phyloP scores from a whole-genome alignment of 768 basidiomycete species.

The Multifurca ochricompacta region DNA sequence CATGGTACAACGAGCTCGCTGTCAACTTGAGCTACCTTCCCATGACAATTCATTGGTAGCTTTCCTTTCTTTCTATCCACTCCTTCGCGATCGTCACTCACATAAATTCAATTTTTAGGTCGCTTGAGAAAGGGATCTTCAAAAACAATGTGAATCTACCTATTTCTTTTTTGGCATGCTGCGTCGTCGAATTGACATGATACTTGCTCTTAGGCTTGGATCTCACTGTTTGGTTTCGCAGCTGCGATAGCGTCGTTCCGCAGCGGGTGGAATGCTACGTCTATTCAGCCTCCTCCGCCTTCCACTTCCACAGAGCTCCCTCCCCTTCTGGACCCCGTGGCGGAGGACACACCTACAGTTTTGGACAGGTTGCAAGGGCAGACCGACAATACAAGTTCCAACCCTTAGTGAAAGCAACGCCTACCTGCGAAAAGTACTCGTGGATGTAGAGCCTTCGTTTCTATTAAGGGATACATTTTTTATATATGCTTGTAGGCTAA shows the following conservation, averaged over 20 bases:
- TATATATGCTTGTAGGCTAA: neutral
- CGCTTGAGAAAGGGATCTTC: slow-evolving; percentile 19
- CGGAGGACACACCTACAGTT: neutral
- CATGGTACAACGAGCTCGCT: slow-evolving; percentile 63
- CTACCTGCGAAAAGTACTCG: no score
- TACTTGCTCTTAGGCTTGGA: neutral
- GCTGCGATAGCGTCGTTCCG: slow-evolving; percentile 18
- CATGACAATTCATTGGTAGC: slow-evolving; percentile 76
- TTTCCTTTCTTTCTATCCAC: slow-evolving; percentile 17
- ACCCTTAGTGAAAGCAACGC: neutral
- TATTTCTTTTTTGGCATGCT: neutral
- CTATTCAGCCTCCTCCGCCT: neutral
- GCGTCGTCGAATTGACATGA: neutral
- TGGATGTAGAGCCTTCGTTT: neutral
- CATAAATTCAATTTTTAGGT: neutral
- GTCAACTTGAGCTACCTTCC: slow-evolving; percentile 76
- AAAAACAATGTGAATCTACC: slow-evolving; percentile 17
- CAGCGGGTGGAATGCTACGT: slow-evolving; percentile 19
- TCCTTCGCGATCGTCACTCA: neutral
- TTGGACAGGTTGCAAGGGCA: neutral
- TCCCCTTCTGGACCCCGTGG: neutral
- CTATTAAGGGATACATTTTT: neutral
- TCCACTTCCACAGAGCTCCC: neutral
- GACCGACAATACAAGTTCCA: neutral
- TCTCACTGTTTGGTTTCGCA: slow-evolving; percentile 13